phyloP scores from a whole-genome alignment of 2,329 filamentous ascomycete genomes.

The Pyrenophora tritici-repentis region DNA sequence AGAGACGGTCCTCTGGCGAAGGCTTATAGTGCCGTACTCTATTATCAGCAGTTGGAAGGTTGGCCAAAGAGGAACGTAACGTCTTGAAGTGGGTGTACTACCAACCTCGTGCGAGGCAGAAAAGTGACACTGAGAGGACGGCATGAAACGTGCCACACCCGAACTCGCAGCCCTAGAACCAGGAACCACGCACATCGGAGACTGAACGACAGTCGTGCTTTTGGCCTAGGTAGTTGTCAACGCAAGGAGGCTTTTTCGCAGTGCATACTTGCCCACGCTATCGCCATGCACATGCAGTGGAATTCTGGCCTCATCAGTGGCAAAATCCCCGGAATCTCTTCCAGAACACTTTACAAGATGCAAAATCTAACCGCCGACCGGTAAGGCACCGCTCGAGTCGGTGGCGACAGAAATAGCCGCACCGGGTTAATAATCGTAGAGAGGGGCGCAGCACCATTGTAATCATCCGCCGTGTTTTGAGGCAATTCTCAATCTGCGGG shows the following conservation, averaged over 20 bases:
- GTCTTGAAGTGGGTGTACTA: constrained; percentile 1
- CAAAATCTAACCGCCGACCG: constrained; percentile 4
- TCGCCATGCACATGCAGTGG: no score
- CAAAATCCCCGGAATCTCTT: no score
- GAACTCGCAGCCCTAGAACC: constrained; percentile 2
- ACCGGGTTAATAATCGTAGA: constrained; percentile 17
- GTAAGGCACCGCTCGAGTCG: constrained; percentile 5
- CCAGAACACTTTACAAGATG: not conserved
- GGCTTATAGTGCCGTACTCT: not conserved
- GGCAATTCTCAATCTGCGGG: constrained; percentile 21
- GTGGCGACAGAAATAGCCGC: constrained; percentile 11
- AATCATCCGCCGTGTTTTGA: constrained; percentile 17
- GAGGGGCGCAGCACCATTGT: constrained; percentile 18
- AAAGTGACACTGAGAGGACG: constrained; percentile 5
- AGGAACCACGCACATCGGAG: constrained; percentile 1
- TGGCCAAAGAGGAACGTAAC: constrained; percentile 3
- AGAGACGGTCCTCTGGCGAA: no score
- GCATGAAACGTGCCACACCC: constrained; percentile 14
- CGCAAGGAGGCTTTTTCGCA: not conserved
- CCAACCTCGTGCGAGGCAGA: constrained; percentile 6
- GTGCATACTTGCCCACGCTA: no score
- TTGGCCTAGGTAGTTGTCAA: not conserved
- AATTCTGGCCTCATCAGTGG: no score
- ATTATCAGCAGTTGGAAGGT: not conserved
- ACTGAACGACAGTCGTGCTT: no score